Evolutionary conservation across 805 yeast genomes (phyloP).

Genomic region (Ogataea trehalophila): DNA sequence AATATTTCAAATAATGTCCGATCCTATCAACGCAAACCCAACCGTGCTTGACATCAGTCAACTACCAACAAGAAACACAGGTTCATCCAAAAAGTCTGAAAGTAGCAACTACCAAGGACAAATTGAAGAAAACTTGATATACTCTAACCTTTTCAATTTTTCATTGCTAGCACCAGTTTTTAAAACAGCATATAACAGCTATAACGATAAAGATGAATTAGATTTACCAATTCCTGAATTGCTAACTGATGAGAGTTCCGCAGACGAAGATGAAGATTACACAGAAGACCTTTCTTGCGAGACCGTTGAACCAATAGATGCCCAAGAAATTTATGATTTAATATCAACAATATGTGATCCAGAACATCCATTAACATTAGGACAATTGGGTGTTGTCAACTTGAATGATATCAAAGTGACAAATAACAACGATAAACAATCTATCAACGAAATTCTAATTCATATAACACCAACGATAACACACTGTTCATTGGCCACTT

Average conservation of each 20-base stretch:
- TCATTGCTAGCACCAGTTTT: conserved; percentile 22
- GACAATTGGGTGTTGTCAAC: conserved; percentile 91
- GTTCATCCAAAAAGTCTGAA: neutral
- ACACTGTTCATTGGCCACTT: conserved; percentile 93
- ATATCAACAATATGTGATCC: conserved; percentile 90
- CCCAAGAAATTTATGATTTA: conserved; percentile 86
- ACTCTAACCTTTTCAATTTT: conserved; percentile 28
- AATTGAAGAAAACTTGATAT: conserved; percentile 16
- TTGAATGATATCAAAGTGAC: conserved; percentile 70
- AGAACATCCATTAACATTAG: conserved; percentile 92
- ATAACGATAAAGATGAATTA: neutral
- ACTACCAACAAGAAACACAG: conserved; percentile 62
- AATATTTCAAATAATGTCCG: conserved; percentile 27
- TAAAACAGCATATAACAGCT: neutral
- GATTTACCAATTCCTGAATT: conserved; percentile 6
- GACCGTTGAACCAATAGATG: conserved; percentile 60
- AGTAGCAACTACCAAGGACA: conserved; percentile 8
- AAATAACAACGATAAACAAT: conserved; percentile 47
- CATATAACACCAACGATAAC: conserved; percentile 96
- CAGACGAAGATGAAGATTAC: conserved; percentile 5
- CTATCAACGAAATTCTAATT: conserved; percentile 71
- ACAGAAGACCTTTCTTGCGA: conserved; percentile 3
- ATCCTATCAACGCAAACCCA: conserved; percentile 89
- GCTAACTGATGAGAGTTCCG: conserved; percentile 9
- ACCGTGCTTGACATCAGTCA: conserved; percentile 68